Conservation (phyloP, 129 eudicot genomes). For the Solidago caesia region DNA sequence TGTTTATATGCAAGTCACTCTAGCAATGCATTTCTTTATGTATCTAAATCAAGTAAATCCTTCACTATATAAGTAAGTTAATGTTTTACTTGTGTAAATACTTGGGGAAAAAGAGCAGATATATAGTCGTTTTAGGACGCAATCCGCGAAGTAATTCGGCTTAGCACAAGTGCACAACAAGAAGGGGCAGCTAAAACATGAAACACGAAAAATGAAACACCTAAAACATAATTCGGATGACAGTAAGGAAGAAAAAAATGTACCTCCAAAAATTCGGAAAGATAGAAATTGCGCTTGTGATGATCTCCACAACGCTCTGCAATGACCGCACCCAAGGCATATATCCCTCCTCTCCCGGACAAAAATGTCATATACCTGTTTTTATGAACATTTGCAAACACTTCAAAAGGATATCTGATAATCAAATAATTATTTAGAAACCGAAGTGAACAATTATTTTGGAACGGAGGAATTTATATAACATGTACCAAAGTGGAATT, state of each 20-base stretch:
- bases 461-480: neutral
- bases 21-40: neutral
- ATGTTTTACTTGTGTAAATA: no score
- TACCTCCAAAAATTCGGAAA: conserved; percentile 42
- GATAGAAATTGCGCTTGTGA: conserved; percentile 45
- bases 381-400: neutral
- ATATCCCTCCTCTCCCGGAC: conserved; percentile 83
- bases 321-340: conserved; percentile 72
- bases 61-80: neutral
- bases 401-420: neutral
- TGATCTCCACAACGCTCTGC: conserved; percentile 60
- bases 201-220: neutral
- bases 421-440: no score
- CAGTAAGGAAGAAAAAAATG: neutral
- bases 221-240: neutral
- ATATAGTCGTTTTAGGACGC: neutral
- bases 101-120: no score
- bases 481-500: neutral
- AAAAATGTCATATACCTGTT: conserved; percentile 78
- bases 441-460: no score
- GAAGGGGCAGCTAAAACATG: neutral
- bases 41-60: neutral
- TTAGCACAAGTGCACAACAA: neutral
- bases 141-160: neutral
- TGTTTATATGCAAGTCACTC: neutral